Evolutionary conservation across 1,139 yeast genomes (phyloP).

Genomic region (Hyphopichia buzzinii): DNA sequence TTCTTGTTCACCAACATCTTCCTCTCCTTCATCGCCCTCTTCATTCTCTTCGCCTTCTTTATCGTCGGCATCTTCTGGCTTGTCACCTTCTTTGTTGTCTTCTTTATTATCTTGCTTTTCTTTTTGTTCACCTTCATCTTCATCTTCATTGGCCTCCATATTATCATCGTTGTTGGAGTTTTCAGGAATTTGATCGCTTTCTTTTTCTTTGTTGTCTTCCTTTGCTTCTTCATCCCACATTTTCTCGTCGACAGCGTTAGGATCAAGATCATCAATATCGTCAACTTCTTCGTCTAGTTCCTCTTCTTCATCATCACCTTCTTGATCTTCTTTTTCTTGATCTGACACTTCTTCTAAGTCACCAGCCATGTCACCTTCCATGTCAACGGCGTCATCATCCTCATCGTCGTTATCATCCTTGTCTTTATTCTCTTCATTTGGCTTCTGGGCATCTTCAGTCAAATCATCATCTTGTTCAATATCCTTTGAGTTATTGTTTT

Average conservation of each 20-base stretch:
- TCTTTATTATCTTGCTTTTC: constrained; percentile 38
- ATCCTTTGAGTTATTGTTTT: constrained; percentile 70
- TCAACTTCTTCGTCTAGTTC: constrained; percentile 89
- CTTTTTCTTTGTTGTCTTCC: constrained; percentile 70
- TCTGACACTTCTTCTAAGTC: constrained; percentile 78
- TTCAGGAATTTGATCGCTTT: constrained; percentile 66
- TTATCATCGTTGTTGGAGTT: constrained; percentile 55
- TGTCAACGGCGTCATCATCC: constrained; percentile 82
- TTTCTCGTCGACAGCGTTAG: constrained; percentile 93
- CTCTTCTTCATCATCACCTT: constrained; percentile 47
- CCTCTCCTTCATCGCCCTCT: constrained; percentile 51
- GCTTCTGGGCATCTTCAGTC: constrained; percentile 83
- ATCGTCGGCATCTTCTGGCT: constrained; percentile 26
- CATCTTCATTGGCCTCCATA: constrained; percentile 61
- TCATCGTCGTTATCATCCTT: constrained; percentile 56
- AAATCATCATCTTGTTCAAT: constrained; percentile 92
- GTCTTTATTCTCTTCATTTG: constrained; percentile 71
- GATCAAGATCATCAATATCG: constrained; percentile 86
- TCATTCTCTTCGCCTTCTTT: constrained; percentile 31
- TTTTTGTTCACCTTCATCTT: constrained; percentile 38
- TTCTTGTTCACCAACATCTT: constrained; percentile 76
- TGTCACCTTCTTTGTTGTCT: constrained; percentile 19
- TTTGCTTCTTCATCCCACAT: constrained; percentile 97
- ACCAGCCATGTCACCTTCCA: constrained; percentile 98
- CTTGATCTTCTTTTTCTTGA: constrained; percentile 61